Conservation (phyloP, 2,329 filamentous ascomycete species). For the Exophiala alcalophila region DNA sequence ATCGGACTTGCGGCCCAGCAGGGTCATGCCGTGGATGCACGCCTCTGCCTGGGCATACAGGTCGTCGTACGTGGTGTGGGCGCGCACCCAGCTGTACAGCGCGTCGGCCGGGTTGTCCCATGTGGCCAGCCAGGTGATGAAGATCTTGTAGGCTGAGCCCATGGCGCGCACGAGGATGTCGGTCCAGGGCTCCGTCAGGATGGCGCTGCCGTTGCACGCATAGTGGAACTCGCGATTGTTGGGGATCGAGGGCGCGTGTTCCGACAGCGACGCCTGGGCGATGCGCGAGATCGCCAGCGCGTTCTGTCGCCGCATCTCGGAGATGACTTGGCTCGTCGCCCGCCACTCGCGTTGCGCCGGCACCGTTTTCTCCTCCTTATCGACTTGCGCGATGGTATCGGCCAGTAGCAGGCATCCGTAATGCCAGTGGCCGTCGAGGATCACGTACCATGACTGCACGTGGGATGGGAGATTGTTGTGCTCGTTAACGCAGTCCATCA, state of each 20-base stretch:
- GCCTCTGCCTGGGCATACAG: conserved; percentile 14
- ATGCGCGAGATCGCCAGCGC: conserved; percentile 20
- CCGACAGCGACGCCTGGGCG: conserved; percentile 16
- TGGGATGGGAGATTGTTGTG: conserved; percentile 52
- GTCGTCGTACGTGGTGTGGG: conserved; percentile 11
- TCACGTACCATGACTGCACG: conserved; percentile 60
- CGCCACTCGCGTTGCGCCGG: conserved; percentile 13
- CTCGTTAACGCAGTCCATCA: conserved; percentile 51
- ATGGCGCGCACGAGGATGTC: conserved; percentile 39
- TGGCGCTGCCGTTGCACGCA: conserved; percentile 53
- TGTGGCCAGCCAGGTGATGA: conserved; percentile 17
- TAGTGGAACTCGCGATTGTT: conserved; percentile 45
- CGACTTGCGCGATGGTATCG: conserved; percentile 54
- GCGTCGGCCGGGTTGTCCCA: conserved; percentile 11
- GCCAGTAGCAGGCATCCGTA: conserved; percentile 56
- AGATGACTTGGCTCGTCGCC: conserved; percentile 8
- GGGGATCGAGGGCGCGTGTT: conserved; percentile 18
- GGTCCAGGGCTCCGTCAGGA: conserved; percentile 62
- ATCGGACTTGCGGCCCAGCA: conserved; percentile 23
- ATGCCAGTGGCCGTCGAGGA: conserved; percentile 58
- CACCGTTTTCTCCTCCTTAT: conserved; percentile 38
- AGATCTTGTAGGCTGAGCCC: conserved; percentile 21
- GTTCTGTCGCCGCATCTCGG: conserved; percentile 12
- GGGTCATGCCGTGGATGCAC: conserved; percentile 22
- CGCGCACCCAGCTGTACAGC: conserved; percentile 11